Evolutionary conservation across 108 stramenopile genomes (phyloP).

Genomic region (Nannochloropsis gaditana): DNA sequence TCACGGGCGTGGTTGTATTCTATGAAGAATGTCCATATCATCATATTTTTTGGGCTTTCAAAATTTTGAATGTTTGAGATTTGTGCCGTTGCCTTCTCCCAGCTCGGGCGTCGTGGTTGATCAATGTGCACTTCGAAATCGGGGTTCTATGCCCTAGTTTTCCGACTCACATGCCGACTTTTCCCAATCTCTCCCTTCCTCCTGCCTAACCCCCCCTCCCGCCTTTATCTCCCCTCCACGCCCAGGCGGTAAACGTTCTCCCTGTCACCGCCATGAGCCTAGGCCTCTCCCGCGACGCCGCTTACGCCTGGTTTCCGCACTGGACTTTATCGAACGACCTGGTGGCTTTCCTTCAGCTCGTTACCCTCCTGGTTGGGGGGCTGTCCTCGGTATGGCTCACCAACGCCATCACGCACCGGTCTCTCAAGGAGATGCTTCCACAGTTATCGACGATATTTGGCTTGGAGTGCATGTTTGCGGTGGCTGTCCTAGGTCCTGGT

Average conservation of each 20-base stretch:
- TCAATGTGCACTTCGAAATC: too few relatives aligned
- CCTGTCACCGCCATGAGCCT: constrained; percentile 17
- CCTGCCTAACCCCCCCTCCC: neutral
- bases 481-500: neutral
- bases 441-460: neutral
- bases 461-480: neutral
- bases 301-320: neutral
- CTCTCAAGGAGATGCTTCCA: neutral
- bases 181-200: too few relatives aligned
- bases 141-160: too few relatives aligned
- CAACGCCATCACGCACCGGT: neutral
- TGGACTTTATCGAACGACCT: neutral
- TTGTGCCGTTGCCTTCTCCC: too few relatives aligned
- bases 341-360: constrained; percentile 19
- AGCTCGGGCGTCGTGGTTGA: too few relatives aligned
- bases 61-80: too few relatives aligned
- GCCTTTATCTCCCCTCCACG: neutral
- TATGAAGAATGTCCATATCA: too few relatives aligned
- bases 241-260: neutral
- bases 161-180: too few relatives aligned
- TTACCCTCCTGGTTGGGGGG: neutral
- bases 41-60: too few relatives aligned
- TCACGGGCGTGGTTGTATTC: too few relatives aligned
- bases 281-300: neutral
- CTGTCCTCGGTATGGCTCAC: neutral